A percentile compares a stretch with the other conserved stretches of the same genome.
Conservation (phyloP, 352 stramenopile species). For the Phytophthora meadii region DNA sequence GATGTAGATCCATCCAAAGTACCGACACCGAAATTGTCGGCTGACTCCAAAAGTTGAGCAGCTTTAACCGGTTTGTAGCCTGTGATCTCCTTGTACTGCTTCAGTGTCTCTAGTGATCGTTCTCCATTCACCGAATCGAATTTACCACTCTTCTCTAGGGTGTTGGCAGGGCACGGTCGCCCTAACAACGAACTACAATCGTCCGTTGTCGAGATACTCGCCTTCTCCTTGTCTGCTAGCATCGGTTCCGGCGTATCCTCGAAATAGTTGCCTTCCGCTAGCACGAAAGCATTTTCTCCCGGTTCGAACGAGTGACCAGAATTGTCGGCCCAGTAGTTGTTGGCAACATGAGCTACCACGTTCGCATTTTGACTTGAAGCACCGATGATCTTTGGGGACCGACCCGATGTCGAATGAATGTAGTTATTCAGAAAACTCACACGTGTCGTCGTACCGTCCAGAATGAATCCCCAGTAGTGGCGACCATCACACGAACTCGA, state of each 20-base stretch:
- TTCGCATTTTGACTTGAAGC: conserved; percentile 15
- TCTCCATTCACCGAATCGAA: conserved; percentile 24
- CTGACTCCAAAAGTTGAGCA: conserved; percentile 6
- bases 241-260: conserved; percentile 32
- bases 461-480: conserved; percentile 53
- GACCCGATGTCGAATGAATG: conserved; percentile 44
- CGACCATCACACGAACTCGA: conserved; percentile 51
- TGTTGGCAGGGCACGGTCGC: conserved; percentile 16
- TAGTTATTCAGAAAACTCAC: conserved; percentile 48
- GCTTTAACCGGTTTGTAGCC: conserved; percentile 16
- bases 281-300: conserved; percentile 24
- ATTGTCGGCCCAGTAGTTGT: conserved; percentile 57
- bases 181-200: conserved; percentile 20
- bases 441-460: conserved; percentile 28
- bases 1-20: neutral
- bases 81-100: conserved; percentile 26
- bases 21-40: conserved; percentile 25
- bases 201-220: conserved; percentile 15
- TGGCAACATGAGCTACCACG: conserved; percentile 41
- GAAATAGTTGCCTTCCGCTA: conserved; percentile 53
- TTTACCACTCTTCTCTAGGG: conserved; percentile 12
- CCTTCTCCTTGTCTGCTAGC: conserved; percentile 1
- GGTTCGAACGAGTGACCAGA: conserved; percentile 44
- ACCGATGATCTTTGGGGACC: conserved; percentile 39
- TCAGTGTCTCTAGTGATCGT: conserved; percentile 14